Percentiles rank a stretch among this genome's conserved stretches.
Evolutionary conservation across 169 alveolate genomes (phyloP).

Genomic region (Cyclospora cayetanensis): DNA sequence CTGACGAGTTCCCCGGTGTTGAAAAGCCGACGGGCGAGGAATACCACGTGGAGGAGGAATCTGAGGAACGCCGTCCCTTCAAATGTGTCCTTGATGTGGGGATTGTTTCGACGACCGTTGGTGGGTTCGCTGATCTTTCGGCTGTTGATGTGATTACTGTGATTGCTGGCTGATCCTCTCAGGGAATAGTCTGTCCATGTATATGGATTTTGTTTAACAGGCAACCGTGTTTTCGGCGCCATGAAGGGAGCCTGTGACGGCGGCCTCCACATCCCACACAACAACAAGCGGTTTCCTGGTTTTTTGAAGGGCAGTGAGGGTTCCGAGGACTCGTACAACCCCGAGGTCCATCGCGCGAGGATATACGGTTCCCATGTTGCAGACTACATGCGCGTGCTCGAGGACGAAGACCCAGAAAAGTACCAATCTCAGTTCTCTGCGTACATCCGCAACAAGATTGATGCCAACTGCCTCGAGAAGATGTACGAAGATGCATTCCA

Average conservation of each 20-base stretch:
- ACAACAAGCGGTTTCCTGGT: conserved; percentile 99
- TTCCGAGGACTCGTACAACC: conserved; percentile 94
- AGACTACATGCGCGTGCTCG: conserved; percentile 92
- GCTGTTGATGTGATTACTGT: background rate
- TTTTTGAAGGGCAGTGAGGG: conserved; percentile 86
- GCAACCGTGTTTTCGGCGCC: conserved; percentile 99
- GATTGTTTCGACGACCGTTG: conserved; percentile 97
- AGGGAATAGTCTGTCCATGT: background rate
- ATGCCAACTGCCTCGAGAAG: conserved; percentile 95
- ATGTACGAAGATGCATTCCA: conserved; percentile 97
- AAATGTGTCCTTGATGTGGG: conserved; percentile 99
- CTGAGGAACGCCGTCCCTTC: conserved; percentile 98
- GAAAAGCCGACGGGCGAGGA: conserved; percentile 96
- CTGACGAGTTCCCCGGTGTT: conserved; percentile 88
- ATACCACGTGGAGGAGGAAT: conserved; percentile 95
- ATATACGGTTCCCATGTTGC: conserved; percentile 98
- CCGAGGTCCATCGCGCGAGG: conserved; percentile 98
- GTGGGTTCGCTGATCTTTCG: conserved; percentile 26
- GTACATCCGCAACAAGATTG: conserved; percentile 93
- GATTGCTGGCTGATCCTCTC: background rate
- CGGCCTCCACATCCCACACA: conserved; percentile 99
- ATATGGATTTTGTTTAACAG: conserved; percentile 70
- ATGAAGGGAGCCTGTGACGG: conserved; percentile 99
- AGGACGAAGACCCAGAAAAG: conserved; percentile 97
- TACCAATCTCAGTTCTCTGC: conserved; percentile 96